A percentile compares a stretch with the other conserved stretches of the same genome.
Conservation (phyloP, 306 rosid genomes). For the Benincasa hispida region DNA sequence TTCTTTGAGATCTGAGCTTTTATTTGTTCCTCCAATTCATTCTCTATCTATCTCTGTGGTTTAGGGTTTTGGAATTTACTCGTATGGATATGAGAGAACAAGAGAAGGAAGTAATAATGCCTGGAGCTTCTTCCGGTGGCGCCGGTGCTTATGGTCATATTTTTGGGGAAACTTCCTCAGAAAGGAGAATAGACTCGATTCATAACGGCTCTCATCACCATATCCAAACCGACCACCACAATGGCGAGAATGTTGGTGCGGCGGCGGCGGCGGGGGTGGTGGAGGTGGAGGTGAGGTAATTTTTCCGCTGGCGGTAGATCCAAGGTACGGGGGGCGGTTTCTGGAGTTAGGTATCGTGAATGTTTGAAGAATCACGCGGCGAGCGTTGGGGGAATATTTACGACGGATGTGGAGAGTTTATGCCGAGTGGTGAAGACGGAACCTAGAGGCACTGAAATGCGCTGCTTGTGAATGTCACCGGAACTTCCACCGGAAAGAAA, state of each 20-base stretch:
- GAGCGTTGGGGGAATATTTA: constrained; percentile 28
- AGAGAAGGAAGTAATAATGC: constrained; percentile 26
- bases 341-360: constrained; percentile 20
- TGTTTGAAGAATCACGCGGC: constrained; percentile 52
- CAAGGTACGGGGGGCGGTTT: not conserved
- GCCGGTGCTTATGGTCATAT: not conserved
- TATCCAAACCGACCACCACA: not conserved
- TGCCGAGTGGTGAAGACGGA: constrained; percentile 44
- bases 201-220: constrained; percentile 8
- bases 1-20: not conserved
- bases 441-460: constrained; percentile 39
- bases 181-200: not conserved
- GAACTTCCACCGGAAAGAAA: constrained; percentile 41
- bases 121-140: constrained; percentile 6
- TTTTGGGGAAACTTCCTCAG: constrained; percentile 2
- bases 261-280: not conserved
- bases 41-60: not conserved
- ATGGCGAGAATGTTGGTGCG: not conserved
- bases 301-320: not conserved
- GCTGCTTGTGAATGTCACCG: constrained; percentile 44
- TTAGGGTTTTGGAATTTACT: not conserved
- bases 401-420: constrained; percentile 52
- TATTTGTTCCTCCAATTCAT: too few relatives aligned
- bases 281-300: not conserved
- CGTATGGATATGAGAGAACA: constrained; percentile 29